These are phyloP conservation scores for Ehretia macrophylla DNA, from an alignment of 257 asterid genomes.

Conservation along the genomic window DNA sequence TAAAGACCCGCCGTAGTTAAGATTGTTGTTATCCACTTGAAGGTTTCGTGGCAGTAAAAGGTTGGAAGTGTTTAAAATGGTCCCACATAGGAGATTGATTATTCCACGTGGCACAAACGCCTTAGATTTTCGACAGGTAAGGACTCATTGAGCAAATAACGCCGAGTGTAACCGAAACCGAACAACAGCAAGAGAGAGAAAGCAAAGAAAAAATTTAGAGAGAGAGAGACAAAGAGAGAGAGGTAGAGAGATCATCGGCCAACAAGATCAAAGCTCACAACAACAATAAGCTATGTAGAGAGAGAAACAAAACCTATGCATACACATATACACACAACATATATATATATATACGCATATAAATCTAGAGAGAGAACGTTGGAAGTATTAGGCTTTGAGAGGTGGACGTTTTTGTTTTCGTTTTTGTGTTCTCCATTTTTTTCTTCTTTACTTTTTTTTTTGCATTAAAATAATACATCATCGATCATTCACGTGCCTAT, in stretches of 20 bases:
- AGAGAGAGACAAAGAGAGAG: neutral
- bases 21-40: conserved; percentile 37
- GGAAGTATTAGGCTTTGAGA: neutral
- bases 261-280: neutral
- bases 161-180: conserved; percentile 48
- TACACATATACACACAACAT: no score
- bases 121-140: conserved; percentile 23
- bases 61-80: conserved; percentile 26
- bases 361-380: neutral
- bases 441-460: no score
- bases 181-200: conserved; percentile 6
- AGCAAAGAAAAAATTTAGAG: neutral
- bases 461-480: conserved; percentile 4
- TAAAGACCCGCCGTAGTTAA: no score
- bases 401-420: conserved; percentile 21
- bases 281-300: neutral
- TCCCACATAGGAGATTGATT: conserved; percentile 19
- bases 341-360: no score
- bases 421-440: conserved; percentile 14
- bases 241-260: conserved; percentile 7
- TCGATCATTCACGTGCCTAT: conserved; percentile 44
- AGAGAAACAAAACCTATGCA: neutral
- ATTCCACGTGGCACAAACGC: conserved; percentile 37
- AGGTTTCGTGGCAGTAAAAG: conserved; percentile 46
- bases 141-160: conserved; percentile 16